phyloP scores from a whole-genome alignment of 176 grass and related monocot genomes.

The Lolium perenne region DNA sequence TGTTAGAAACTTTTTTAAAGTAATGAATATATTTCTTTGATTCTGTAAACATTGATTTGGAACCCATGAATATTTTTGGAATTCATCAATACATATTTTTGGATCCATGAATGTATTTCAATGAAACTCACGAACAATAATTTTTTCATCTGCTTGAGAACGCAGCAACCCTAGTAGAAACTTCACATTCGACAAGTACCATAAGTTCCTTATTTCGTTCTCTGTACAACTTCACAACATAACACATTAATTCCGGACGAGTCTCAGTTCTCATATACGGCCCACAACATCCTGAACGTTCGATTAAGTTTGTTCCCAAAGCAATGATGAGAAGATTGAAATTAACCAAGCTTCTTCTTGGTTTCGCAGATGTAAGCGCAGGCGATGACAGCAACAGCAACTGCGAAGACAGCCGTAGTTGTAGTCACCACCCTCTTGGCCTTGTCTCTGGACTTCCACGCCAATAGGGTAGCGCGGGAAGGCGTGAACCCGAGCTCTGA shows the following conservation, averaged over 20 bases:
- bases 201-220: no score
- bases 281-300: neutral
- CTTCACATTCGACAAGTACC: neutral
- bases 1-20: no score
- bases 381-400: slow-evolving; percentile 44
- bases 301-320: neutral
- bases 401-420: slow-evolving; percentile 18
- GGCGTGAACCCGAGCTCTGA: slow-evolving; percentile 69
- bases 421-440: slow-evolving; percentile 11
- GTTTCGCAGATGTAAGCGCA: slow-evolving; percentile 46
- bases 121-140: no score
- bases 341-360: slow-evolving; percentile 36
- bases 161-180: neutral
- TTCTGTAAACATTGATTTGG: no score
- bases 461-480: slow-evolving; percentile 8
- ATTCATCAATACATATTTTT: no score
- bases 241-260: neutral
- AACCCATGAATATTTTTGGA: no score
- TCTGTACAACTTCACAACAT: no score
- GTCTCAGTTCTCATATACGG: neutral
- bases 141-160: no score
- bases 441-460: neutral
- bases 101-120: no score
- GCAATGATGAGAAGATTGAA: neutral
- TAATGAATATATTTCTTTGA: no score